These are phyloP conservation scores for Coemansia sp. DNA, from an alignment of 192 early-diverging fungal species.

Conservation along the genomic window DNA sequence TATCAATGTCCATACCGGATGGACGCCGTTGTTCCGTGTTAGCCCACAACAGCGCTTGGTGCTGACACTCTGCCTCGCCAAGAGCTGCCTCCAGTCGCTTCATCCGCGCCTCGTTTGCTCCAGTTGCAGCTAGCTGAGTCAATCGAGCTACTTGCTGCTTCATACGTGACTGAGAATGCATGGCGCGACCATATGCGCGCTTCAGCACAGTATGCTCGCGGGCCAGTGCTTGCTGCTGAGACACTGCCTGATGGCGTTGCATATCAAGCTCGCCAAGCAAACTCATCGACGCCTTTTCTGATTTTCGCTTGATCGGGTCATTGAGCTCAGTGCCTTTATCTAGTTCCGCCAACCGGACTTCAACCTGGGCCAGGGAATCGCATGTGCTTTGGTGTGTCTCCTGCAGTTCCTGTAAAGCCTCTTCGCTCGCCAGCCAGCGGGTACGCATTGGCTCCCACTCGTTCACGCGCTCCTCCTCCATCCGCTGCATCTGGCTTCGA, in stretches of 20 bases:
- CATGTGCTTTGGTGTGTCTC: slow-evolving; percentile 43
- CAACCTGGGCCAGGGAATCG: slow-evolving; percentile 39
- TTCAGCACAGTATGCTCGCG: slow-evolving; percentile 36
- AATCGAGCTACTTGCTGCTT: slow-evolving; percentile 51
- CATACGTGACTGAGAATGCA: slow-evolving; percentile 42
- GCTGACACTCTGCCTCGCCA: slow-evolving; percentile 51
- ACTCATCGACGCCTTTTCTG: slow-evolving; percentile 39
- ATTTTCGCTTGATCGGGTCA: slow-evolving; percentile 16
- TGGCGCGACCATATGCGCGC: slow-evolving; percentile 33
- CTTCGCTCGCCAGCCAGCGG: slow-evolving; percentile 42
- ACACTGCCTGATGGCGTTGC: slow-evolving; percentile 31
- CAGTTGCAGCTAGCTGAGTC: slow-evolving; percentile 43
- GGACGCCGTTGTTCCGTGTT: slow-evolving; percentile 37
- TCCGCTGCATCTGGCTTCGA: slow-evolving; percentile 17
- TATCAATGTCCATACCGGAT: not conserved
- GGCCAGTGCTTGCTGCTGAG: slow-evolving; percentile 33
- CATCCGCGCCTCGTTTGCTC: slow-evolving; percentile 44
- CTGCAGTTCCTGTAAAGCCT: slow-evolving; percentile 43
- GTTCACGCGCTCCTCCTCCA: slow-evolving; percentile 24
- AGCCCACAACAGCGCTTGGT: slow-evolving; percentile 43
- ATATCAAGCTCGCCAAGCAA: slow-evolving; percentile 49
- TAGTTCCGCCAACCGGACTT: slow-evolving; percentile 36
- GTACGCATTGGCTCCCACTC: slow-evolving; percentile 50
- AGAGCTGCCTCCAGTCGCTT: slow-evolving; percentile 45
- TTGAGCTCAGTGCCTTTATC: slow-evolving; percentile 16